phyloP scores from a whole-genome alignment of 768 basidiomycete genomes.

The Rhodosporidiobolus sp. region DNA sequence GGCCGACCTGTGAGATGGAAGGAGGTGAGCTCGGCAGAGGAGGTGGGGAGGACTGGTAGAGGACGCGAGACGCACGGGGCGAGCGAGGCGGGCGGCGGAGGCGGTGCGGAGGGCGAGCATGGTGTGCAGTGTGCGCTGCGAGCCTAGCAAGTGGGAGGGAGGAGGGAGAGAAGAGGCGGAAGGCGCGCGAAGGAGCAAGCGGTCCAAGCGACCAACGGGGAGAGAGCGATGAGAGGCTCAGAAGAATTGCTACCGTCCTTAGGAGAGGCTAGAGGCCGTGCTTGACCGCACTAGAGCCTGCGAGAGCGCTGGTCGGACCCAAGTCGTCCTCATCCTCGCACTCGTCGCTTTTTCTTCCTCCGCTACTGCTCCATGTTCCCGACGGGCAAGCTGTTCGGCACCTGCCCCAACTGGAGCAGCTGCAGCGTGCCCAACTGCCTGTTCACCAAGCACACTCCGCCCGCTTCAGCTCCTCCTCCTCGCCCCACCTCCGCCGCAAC shows the following conservation, averaged over 20 bases:
- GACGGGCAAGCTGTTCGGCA: constrained; percentile 10
- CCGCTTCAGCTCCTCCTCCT: neutral
- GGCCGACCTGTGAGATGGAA: neutral
- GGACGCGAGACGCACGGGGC: neutral
- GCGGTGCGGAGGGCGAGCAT: neutral
- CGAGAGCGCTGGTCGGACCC: neutral
- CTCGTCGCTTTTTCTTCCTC: too few relatives aligned
- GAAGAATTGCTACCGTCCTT: too few relatives aligned
- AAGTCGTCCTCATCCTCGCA: neutral
- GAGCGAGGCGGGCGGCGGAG: neutral
- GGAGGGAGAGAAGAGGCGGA: neutral
- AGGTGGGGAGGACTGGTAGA: neutral
- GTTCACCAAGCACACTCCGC: neutral
- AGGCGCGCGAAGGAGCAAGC: neutral
- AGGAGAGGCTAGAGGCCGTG: too few relatives aligned
- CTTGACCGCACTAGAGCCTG: neutral
- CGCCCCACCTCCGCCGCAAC: neutral
- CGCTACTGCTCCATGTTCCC: constrained; percentile 18
- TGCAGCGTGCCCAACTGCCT: neutral
- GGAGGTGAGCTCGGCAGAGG: neutral
- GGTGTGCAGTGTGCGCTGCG: neutral
- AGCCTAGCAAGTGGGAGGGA: neutral
- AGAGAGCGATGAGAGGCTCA: neutral
- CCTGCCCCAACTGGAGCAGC: constrained; percentile 11
- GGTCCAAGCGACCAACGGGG: neutral